Evolutionary conservation across 2,329 filamentous ascomycete species (phyloP).

Genomic region (Aspergillus ochraceoroseus): DNA sequence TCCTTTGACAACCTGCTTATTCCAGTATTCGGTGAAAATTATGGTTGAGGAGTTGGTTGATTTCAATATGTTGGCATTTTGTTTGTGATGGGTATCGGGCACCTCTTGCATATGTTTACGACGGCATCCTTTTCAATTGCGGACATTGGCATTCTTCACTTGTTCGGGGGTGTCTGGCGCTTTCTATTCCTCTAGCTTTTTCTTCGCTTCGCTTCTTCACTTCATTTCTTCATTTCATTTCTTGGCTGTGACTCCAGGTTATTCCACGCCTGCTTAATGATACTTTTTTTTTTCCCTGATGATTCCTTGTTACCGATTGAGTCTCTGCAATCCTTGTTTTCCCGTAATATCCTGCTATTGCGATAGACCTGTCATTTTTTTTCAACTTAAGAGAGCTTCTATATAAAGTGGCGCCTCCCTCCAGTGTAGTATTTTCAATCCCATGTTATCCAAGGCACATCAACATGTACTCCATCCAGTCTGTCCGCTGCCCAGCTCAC

Average conservation of each 20-base stretch:
- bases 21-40: conserved; percentile 15
- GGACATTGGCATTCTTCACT: conserved; percentile 35
- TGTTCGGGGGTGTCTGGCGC: conserved; percentile 35
- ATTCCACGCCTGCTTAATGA: conserved; percentile 27
- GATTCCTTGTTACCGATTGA: too few relatives aligned
- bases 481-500: too few relatives aligned
- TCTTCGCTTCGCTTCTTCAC: conserved; percentile 18
- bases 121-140: conserved; percentile 35
- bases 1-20: conserved; percentile 26
- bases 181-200: conserved; percentile 23
- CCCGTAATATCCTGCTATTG: neutral
- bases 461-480: too few relatives aligned
- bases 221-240: conserved; percentile 14
- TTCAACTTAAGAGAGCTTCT: too few relatives aligned
- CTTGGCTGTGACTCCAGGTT: conserved; percentile 25
- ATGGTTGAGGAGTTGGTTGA: conserved; percentile 28
- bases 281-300: too few relatives aligned
- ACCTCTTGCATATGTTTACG: conserved; percentile 41
- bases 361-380: too few relatives aligned
- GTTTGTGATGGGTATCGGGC: conserved; percentile 40
- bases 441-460: too few relatives aligned
- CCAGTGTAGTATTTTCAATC: too few relatives aligned
- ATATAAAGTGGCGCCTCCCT: too few relatives aligned
- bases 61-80: conserved; percentile 40
- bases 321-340: neutral